Conservation (phyloP, 2,329 filamentous ascomycete genomes). For the Leptosphaerulina australis region DNA sequence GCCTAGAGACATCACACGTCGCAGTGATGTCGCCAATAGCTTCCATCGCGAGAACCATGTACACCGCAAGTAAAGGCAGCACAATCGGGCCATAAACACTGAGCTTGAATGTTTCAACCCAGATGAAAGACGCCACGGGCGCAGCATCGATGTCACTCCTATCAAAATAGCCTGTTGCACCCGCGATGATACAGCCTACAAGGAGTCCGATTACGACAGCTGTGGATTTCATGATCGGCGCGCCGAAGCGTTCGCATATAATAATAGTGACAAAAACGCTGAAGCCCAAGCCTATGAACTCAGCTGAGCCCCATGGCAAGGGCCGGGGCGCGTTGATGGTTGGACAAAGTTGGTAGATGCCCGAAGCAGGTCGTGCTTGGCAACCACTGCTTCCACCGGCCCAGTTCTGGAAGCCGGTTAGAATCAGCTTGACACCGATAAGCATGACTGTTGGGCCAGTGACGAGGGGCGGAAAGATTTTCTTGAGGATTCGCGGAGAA, state of each 20-base stretch:
- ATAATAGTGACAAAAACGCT: constrained; percentile 81
- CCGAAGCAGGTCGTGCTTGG: constrained; percentile 52
- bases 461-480: constrained; percentile 78
- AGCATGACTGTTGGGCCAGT: constrained; percentile 71
- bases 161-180: constrained; percentile 78
- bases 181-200: constrained; percentile 78
- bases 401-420: constrained; percentile 77
- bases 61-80: constrained; percentile 67
- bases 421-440: constrained; percentile 75
- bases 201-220: constrained; percentile 77
- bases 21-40: constrained; percentile 82
- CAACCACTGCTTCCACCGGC: constrained; percentile 72
- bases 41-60: constrained; percentile 76
- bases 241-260: constrained; percentile 78
- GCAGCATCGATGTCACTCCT: constrained; percentile 72
- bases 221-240: constrained; percentile 83
- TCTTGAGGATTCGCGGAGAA: constrained; percentile 69
- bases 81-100: constrained; percentile 75
- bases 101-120: constrained; percentile 78
- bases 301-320: constrained; percentile 76
- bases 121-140: constrained; percentile 75
- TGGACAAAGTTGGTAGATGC: constrained; percentile 66
- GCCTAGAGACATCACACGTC: constrained; percentile 77
- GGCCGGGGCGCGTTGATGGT: constrained; percentile 70
- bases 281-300: constrained; percentile 81